Conservation (phyloP, 441 rosid species). For the Corymbia citriodora region DNA sequence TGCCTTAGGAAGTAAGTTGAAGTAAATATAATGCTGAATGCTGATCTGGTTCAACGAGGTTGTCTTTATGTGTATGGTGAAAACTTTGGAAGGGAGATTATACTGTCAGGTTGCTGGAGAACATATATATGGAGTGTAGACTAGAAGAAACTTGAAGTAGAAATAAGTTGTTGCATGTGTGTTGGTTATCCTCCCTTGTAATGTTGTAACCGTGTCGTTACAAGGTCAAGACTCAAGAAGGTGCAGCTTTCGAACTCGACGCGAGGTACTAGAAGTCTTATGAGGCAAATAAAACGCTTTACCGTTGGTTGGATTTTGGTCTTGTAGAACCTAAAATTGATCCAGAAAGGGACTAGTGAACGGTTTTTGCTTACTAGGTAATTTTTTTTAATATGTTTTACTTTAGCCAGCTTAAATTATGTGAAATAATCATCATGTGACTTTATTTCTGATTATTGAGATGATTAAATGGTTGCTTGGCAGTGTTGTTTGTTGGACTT, state of each 20-base stretch:
- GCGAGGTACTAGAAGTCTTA: slow-evolving; percentile 67
- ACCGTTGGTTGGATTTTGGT: too few relatives aligned
- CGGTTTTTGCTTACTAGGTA: too few relatives aligned
- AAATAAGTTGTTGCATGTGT: neutral
- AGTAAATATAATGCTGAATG: neutral
- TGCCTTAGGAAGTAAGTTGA: neutral
- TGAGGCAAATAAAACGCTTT: slow-evolving; percentile 50
- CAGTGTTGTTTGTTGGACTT: too few relatives aligned
- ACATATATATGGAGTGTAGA: neutral
- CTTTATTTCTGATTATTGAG: too few relatives aligned
- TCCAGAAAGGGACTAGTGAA: too few relatives aligned
- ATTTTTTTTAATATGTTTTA: too few relatives aligned
- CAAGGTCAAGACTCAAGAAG: slow-evolving; percentile 63
- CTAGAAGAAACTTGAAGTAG: neutral
- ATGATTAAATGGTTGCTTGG: too few relatives aligned
- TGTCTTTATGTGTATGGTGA: neutral
- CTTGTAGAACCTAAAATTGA: too few relatives aligned
- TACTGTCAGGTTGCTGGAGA: neutral
- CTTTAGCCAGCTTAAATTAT: too few relatives aligned
- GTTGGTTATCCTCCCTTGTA: neutral
- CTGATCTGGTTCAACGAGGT: neutral
- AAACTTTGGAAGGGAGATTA: neutral
- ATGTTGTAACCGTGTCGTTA: neutral
- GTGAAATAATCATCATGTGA: too few relatives aligned
- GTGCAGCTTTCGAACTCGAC: slow-evolving; percentile 85